A percentile compares a stretch with the other conserved stretches of the same genome.
Evolutionary conservation across 2,329 filamentous ascomycete species (phyloP).

Genomic region (Aspergillus unguis): DNA sequence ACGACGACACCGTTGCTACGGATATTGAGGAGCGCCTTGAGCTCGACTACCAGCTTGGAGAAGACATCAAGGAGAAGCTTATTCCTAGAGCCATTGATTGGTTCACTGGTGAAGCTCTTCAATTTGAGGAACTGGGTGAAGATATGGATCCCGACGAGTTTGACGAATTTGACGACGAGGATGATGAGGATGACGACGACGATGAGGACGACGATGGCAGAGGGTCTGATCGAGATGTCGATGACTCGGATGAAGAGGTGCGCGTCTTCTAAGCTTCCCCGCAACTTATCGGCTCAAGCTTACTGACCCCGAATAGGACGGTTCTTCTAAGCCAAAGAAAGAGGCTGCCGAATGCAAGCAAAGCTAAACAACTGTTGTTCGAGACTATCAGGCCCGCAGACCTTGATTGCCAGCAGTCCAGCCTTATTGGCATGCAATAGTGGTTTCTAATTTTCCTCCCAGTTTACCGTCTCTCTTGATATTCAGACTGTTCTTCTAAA

Average conservation of each 20-base stretch:
- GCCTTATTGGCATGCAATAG: not conserved
- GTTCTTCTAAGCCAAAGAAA: constrained; percentile 85
- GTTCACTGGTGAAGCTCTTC: constrained; percentile 97
- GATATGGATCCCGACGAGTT: constrained; percentile 79
- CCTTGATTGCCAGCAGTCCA: not conserved
- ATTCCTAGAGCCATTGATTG: constrained; percentile 98
- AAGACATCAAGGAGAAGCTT: constrained; percentile 99
- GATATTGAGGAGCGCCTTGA: constrained; percentile 98
- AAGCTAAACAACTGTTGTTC: constrained; percentile 58
- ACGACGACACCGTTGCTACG: constrained; percentile 66
- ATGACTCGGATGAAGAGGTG: constrained; percentile 59
- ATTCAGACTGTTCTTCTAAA: constrained; percentile 22
- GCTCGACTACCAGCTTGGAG: constrained; percentile 96
- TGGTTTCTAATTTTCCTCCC: not conserved
- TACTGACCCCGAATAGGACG: constrained; percentile 60
- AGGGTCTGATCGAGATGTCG: constrained; percentile 57
- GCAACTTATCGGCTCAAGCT: not conserved
- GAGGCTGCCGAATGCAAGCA: constrained; percentile 96
- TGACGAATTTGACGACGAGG: constrained; percentile 83
- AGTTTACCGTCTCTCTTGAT: constrained; percentile 30
- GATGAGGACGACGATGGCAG: constrained; percentile 84
- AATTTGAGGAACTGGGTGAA: constrained; percentile 89
- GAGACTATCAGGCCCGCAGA: not conserved
- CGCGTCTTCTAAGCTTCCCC: constrained; percentile 1
- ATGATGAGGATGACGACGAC: constrained; percentile 89